Evolutionary conservation across 176 grass and related monocot genomes (phyloP).

Genomic region (Aegilops umbellulata): DNA sequence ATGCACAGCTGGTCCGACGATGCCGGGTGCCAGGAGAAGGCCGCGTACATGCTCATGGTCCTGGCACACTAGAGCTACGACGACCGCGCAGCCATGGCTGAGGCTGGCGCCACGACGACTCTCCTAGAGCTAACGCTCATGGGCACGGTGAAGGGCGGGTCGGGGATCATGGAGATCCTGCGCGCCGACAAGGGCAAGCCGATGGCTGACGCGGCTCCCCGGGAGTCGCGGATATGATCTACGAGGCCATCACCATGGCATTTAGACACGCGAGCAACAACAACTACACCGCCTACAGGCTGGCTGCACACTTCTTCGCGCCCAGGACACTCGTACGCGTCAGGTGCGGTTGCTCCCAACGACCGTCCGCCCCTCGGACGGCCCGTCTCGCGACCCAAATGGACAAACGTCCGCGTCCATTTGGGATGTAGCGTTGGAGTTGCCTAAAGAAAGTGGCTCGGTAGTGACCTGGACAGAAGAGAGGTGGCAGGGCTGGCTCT

Average conservation of each 20-base stretch:
- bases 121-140: constrained; percentile 87
- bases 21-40: constrained; percentile 83
- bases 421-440: too few relatives aligned
- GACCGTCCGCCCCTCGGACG: too few relatives aligned
- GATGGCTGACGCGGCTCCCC: constrained; percentile 3
- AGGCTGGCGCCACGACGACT: constrained; percentile 57
- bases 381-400: too few relatives aligned
- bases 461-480: too few relatives aligned
- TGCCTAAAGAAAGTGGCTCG: too few relatives aligned
- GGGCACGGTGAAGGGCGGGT: constrained; percentile 82
- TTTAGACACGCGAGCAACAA: constrained; percentile 32
- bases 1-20: constrained; percentile 70
- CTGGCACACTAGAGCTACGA: constrained; percentile 66
- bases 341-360: too few relatives aligned
- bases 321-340: too few relatives aligned
- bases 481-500: too few relatives aligned
- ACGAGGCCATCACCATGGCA: constrained; percentile 56
- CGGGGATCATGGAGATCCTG: constrained; percentile 72
- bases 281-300: not conserved
- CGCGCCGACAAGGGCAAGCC: constrained; percentile 71
- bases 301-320: too few relatives aligned
- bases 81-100: constrained; percentile 61
- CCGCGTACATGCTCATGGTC: constrained; percentile 80
- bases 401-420: too few relatives aligned
- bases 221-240: constrained; percentile 34